Conservation (phyloP, 148 eudicot species). For the Euryodendron excelsum region DNA sequence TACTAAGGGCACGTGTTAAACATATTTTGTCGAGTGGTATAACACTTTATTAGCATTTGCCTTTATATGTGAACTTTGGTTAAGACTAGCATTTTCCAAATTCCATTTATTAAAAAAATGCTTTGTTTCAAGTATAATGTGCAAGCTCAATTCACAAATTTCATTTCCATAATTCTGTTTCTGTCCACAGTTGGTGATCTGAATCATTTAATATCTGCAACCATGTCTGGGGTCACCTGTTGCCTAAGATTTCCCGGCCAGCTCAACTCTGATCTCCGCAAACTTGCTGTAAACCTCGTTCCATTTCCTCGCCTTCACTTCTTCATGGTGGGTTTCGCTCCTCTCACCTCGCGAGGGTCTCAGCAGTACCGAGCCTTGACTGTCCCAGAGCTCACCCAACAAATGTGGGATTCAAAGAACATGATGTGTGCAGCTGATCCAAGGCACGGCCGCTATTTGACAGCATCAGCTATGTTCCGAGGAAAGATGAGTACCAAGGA, state of each 20-base stretch:
- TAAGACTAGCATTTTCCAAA: neutral
- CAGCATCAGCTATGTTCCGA: conserved; percentile 77
- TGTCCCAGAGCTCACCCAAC: conserved; percentile 75
- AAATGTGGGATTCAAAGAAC: conserved; percentile 91
- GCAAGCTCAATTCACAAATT: no score
- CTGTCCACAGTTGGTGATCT: conserved; percentile 56
- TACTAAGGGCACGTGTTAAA: no score
- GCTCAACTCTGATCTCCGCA: conserved; percentile 69
- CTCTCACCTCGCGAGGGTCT: conserved; percentile 69
- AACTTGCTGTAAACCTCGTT: conserved; percentile 66
- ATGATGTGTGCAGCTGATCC: conserved; percentile 96
- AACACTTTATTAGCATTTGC: no score
- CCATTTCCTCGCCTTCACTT: conserved; percentile 80
- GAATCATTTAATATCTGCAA: conserved; percentile 71
- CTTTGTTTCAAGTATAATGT: neutral
- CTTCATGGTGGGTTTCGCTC: conserved; percentile 84
- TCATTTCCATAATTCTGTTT: neutral
- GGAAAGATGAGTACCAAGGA: conserved; percentile 94
- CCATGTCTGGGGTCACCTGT: conserved; percentile 78
- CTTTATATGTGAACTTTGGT: neutral
- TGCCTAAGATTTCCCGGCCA: conserved; percentile 72
- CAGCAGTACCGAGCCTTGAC: conserved; percentile 59
- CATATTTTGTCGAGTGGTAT: no score
- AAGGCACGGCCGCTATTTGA: conserved; percentile 72
- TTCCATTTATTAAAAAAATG: neutral